Conservation (phyloP, 306 rosid genomes). For the Casuarina glauca region DNA sequence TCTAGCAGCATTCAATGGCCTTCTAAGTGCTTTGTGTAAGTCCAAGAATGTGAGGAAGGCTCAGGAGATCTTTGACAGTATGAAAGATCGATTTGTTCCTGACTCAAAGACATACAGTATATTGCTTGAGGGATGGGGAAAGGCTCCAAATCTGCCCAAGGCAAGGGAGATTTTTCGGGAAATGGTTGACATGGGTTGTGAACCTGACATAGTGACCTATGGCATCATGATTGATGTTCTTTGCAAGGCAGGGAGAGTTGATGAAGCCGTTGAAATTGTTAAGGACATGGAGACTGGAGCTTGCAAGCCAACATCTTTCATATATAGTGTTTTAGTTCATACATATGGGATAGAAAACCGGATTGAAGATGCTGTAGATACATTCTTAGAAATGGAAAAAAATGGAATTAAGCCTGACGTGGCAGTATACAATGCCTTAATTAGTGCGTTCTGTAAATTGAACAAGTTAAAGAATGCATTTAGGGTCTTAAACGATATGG, state of each 20-base stretch:
- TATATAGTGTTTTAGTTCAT: slow-evolving; percentile 74
- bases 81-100: slow-evolving; percentile 60
- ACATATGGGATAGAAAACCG: slow-evolving; percentile 72
- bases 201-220: slow-evolving; percentile 79
- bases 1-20: slow-evolving; percentile 74
- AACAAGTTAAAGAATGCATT: slow-evolving; percentile 59
- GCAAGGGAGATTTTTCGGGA: slow-evolving; percentile 75
- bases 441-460: slow-evolving; percentile 66
- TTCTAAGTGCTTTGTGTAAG: slow-evolving; percentile 77
- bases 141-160: slow-evolving; percentile 74
- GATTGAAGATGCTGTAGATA: slow-evolving; percentile 79
- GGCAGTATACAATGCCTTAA: slow-evolving; percentile 77
- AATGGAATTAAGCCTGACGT: slow-evolving; percentile 65
- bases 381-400: slow-evolving; percentile 74
- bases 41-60: slow-evolving; percentile 91
- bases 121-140: slow-evolving; percentile 88
- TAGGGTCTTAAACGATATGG: slow-evolving; percentile 74
- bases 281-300: slow-evolving; percentile 60
- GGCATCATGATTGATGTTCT: slow-evolving; percentile 85
- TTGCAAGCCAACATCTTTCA: slow-evolving; percentile 66
- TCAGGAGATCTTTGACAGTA: slow-evolving; percentile 74
- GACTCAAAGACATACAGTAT: slow-evolving; percentile 78
- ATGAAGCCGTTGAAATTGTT: slow-evolving; percentile 72
- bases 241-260: slow-evolving; percentile 84
- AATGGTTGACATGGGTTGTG: slow-evolving; percentile 64